A percentile compares a stretch with the other conserved stretches of the same genome.
Evolutionary conservation across 148 eudicot species (phyloP).

Genomic region (Rhododendron molle): DNA sequence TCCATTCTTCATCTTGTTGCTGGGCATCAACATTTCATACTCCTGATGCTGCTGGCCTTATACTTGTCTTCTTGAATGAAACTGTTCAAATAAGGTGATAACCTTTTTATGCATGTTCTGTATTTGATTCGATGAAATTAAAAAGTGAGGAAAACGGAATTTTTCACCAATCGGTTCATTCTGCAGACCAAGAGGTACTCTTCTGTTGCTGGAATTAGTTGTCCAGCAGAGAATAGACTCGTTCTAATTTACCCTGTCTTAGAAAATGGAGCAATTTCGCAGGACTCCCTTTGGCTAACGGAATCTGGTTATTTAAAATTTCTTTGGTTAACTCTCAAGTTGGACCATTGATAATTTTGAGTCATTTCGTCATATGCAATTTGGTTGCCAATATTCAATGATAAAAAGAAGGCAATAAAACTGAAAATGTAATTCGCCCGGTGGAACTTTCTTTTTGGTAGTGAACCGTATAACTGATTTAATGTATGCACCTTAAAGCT

Average conservation of each 20-base stretch:
- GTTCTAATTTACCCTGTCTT: background rate
- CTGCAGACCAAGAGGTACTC: background rate
- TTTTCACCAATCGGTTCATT: background rate
- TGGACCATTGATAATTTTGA: constrained; percentile 1
- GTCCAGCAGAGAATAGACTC: background rate
- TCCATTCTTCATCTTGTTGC: constrained; percentile 62
- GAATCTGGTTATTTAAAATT: background rate
- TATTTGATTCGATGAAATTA: background rate
- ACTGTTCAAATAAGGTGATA: constrained; percentile 73
- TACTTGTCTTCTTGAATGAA: constrained; percentile 74
- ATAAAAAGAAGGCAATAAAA: background rate
- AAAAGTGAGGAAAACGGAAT: background rate
- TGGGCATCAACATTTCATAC: constrained; percentile 73
- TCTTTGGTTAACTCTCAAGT: background rate
- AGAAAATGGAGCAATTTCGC: background rate
- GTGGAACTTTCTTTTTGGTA: background rate
- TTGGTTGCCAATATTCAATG: background rate
- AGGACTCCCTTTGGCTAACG: background rate
- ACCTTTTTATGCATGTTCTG: background rate
- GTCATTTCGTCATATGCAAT: background rate
- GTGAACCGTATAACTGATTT: background rate
- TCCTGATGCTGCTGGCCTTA: constrained; percentile 47
- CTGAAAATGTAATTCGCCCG: background rate
- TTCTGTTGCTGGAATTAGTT: constrained; percentile 1
- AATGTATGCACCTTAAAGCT: background rate